Conservation (phyloP, 1,284 basidiomycete species). For the Leccinum fuscescens region DNA sequence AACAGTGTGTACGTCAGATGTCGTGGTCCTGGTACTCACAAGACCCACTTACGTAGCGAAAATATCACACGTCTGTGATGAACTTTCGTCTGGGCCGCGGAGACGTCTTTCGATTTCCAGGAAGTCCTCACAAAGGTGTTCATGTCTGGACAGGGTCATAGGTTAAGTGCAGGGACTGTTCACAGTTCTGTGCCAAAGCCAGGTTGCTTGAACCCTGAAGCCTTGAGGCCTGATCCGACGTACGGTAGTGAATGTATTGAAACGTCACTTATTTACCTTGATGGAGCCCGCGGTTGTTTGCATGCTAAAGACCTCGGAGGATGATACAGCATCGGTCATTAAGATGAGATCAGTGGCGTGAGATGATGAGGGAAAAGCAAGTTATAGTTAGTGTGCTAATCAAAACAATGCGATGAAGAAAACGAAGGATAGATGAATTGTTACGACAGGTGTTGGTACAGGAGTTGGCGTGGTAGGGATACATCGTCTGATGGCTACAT, state of each 20-base stretch:
- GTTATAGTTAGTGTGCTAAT: conserved; percentile 8
- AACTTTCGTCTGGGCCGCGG: conserved; percentile 1
- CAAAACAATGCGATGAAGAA: conserved; percentile 16
- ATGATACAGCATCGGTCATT: conserved; percentile 11
- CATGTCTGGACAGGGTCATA: background rate
- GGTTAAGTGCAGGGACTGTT: background rate
- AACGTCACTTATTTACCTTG: background rate
- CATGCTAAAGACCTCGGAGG: conserved; percentile 4
- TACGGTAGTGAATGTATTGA: background rate
- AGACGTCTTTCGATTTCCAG: conserved; percentile 8
- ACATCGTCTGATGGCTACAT: conserved; percentile 15
- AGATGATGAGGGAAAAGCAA: conserved; percentile 1
- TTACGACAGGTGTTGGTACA: conserved; percentile 20
- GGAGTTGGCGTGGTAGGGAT: conserved; percentile 6
- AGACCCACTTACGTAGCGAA: background rate
- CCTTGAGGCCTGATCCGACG: background rate
- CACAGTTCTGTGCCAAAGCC: background rate
- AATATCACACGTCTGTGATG: conserved; percentile 1
- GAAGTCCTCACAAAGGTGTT: conserved; percentile 9
- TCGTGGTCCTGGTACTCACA: background rate
- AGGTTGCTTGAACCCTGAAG: conserved; percentile 3
- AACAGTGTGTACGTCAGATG: background rate
- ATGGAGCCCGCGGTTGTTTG: background rate
- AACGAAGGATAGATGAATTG: conserved; percentile 3
- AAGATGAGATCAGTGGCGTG: conserved; percentile 3